Base-by-base conservation (phyloP, 768 basidiomycete genomes). In the Fistulinella prunicolor region DNA sequence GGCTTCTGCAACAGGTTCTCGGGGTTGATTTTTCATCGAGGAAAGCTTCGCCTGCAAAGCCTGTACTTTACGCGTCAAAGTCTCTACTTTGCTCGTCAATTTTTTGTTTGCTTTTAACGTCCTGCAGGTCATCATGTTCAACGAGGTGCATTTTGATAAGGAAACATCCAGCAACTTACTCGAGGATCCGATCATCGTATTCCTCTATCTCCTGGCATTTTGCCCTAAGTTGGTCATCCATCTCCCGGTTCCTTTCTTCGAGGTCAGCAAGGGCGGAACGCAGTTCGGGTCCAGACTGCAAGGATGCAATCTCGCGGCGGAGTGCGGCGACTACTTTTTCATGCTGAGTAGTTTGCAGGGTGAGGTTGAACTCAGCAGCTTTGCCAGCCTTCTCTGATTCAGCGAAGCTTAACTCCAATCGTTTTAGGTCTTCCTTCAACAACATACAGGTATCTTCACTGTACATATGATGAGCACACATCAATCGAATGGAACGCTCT, bases 21-120 rank as follows among this genome's bases (percentile, higher is more conserved):
- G 57, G 42, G 56, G 46, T 30, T 73, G 60, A 17, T 70, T 76
- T 60, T 82, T 82, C 38, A 77, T 70, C 3, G 75, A 76, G 2
- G 76, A 68, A 30, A 89, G 65, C 61, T 86, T 90, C 14, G 76
- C 70, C 62, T 91, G 86, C 51, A 89, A 64, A 44, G 74, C 80
- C 54, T 86, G 83, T 35, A 85, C 78, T 63, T 89, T 91, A 42
- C 86, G 79, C 45, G 77, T 82, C 23, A 91, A 70, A 9, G 77
- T 72, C 47, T 90, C 89, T 32, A 88, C 80, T 65, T 85, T 89
- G 47, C 69, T 70, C 3, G 70, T 70, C 21, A 91, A 72, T 56
- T 85, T 89, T 72, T 89, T 90, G 69, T 87, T 89, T 54, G 85
- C 82, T 65, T 89, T 90, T 53, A 87, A 63, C 63, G 87, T 79